Base-by-base conservation (phyloP, 2,329 filamentous ascomycete species). In the Ascochyta koolunga region DNA sequence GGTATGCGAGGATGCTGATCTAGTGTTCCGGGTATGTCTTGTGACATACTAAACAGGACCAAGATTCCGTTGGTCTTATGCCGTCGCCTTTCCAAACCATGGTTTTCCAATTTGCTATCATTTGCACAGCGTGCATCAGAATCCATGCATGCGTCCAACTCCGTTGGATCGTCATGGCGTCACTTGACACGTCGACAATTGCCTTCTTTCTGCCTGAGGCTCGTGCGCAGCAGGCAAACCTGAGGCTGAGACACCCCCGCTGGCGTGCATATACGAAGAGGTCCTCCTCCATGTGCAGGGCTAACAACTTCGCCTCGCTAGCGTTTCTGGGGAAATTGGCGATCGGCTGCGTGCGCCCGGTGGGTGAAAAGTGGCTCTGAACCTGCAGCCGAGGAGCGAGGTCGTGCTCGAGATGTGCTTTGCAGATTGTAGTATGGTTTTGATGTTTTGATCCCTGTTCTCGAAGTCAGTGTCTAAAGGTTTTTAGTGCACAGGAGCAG, bases 131-230 rank as follows among this genome's bases (percentile, higher is more conserved):
- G 6, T 8, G 29, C 0, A n/a, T 32, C 10, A 2, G 3, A 2
- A 33, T 16, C 31, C 9, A 1, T 2, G 3, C 31, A 16, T n/a
- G 31, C 31, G 31, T 33, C 31, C 22, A 40, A 6, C 2, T 24
- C 13, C 11, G 29, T 32, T 33, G 25, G 11, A 15, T 24, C 24
- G 19, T 48, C 19, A 32, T 40, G 36, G 27, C 27, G 38, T 54
- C 45, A 40, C 51, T 54, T 54, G 51, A 45, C 51, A 54, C 51
- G 51, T 46, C 32, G 27, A 24, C 18, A 29, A 37, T 54, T 54
- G 51, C 51, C 51, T 54, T 44, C 21, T 54, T 41, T 25, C 36
- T 29, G 40, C 15, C 21, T 29, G 25, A 33, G 44, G 29, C 44
- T 32, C 40, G 32, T 31, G 40, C 24, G 22, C 31, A 54, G 45